These are phyloP conservation scores for Fusarium nisikadoi DNA, from an alignment of 2,329 filamentous ascomycete genomes.

Conservation along the genomic window DNA sequence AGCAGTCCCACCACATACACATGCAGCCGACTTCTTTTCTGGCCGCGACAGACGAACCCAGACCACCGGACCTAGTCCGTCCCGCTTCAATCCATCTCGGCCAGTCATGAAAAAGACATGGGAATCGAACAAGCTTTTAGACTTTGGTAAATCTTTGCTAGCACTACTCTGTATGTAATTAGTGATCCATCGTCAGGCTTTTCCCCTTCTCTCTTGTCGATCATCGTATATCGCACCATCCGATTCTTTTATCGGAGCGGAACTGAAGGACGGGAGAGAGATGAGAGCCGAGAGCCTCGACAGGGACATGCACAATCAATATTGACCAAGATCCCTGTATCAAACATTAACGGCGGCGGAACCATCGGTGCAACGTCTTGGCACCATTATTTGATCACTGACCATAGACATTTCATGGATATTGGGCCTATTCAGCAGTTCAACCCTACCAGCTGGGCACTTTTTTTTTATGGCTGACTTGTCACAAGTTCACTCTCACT, in stretches of 20 bases:
- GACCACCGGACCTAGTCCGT: constrained; percentile 7
- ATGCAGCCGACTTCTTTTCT: constrained; percentile 16
- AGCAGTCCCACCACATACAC: constrained; percentile 10
- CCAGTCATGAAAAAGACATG: constrained; percentile 13
- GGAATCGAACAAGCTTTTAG: constrained; percentile 29
- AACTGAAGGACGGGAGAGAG: constrained; percentile 11
- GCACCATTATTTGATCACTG: constrained; percentile 4
- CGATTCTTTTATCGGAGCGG: not conserved
- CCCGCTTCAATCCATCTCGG: constrained; percentile 1
- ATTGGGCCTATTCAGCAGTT: not conserved
- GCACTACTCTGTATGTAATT: not conserved
- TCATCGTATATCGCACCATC: constrained; percentile 8
- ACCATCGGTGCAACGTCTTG: constrained; percentile 34
- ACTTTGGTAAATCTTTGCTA: constrained; percentile 20
- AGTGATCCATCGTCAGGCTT: not conserved
- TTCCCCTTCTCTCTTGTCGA: constrained; percentile 7
- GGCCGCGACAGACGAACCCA: constrained; percentile 7
- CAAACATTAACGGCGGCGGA: constrained; percentile 23
- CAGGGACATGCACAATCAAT: constrained; percentile 23
- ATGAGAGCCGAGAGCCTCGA: not conserved
- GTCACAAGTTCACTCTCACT: not conserved
- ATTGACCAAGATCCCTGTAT: constrained; percentile 13
- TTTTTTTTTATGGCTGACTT: constrained; percentile 2
- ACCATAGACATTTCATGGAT: not conserved
- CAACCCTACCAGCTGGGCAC: not conserved